Base-by-base conservation (phyloP, 176 grass and related monocot genomes). In the Aechmea fasciata region DNA sequence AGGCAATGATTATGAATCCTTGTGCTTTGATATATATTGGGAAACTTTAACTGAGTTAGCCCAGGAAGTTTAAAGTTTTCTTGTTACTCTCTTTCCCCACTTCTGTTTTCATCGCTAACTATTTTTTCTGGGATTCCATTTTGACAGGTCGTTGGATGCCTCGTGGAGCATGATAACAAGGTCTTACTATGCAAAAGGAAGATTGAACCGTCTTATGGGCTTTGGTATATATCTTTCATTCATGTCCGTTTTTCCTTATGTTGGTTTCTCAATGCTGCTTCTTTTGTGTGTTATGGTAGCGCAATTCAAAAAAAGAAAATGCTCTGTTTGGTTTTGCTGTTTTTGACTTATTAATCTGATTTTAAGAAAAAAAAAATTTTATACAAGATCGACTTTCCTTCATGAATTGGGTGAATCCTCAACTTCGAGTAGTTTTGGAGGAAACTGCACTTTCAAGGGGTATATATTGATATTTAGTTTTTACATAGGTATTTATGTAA, bases 151-250 rank as follows among this genome's bases (percentile, higher is more conserved):
- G 94, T 93, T 50, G 89, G 94, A 70, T 99, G 94, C 51, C 75
- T 99, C 3, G 90, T 99, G 82, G 94, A 99, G 78, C 94, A 99
- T 59, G 83, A 90, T 66, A 87, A 87, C 78, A 99, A 94, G 75
- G 79, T 99, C 51, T 86, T 99, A 33, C 76, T 99, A 14, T 99
- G 94, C 78, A 89, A 81, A 85, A 90, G 94, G 80, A 99, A 90
- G 41, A 99, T 99, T n/a, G 90, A 99, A 72, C 94, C 94, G 0
- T 88, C 90, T 65, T 93, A 88, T 84, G 94, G 94, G 25, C 84
- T 99, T 72, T 99, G 94, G 90, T 99, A 64, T 83, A 61, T 77
- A 69, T 70, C 52, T 51, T 70, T 52, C 66, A 19, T 72, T 69
- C 76, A 41, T 7, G n/a, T 54, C 9, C 48, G 29, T 72, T 3